phyloP scores from a whole-genome alignment of 148 eudicot genomes.

The Vaccinium macrocarpon region DNA sequence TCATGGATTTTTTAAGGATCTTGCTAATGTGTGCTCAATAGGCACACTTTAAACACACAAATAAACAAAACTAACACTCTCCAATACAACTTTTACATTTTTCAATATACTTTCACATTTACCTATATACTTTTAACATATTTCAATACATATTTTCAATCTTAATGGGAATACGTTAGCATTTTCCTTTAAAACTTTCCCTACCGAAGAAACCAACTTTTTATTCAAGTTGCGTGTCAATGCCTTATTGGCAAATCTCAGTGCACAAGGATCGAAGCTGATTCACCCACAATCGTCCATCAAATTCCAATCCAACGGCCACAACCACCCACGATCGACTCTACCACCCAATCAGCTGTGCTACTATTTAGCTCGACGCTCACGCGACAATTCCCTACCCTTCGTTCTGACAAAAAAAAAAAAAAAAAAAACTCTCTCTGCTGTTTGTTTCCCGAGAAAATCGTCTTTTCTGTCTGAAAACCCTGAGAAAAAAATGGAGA shows the following conservation, averaged over 20 bases:
- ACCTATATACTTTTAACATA: too few relatives aligned
- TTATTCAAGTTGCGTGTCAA: neutral
- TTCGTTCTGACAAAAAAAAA: neutral
- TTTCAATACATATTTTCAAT: too few relatives aligned
- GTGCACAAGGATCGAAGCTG: slow-evolving; percentile 2
- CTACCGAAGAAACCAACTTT: neutral
- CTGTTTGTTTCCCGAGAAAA: slow-evolving; percentile 16
- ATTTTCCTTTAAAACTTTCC: too few relatives aligned
- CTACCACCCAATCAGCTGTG: neutral
- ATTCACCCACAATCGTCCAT: neutral
- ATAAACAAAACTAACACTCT: too few relatives aligned
- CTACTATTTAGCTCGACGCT: neutral
- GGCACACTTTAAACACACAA: too few relatives aligned
- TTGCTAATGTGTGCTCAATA: too few relatives aligned
- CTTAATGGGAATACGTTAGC: too few relatives aligned
- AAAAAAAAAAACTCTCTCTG: neutral
- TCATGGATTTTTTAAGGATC: too few relatives aligned
- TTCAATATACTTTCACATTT: too few relatives aligned
- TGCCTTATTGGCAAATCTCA: neutral
- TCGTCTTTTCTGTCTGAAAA: neutral
- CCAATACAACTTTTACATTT: too few relatives aligned
- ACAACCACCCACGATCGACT: neutral
- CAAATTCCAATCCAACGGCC: slow-evolving; percentile 9
- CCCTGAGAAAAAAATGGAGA: slow-evolving; percentile 13
- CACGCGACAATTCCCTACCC: neutral